These are phyloP conservation scores for Penicillium fuscoglaucum DNA, from an alignment of 2,329 filamentous ascomycete species.

Conservation along the genomic window DNA sequence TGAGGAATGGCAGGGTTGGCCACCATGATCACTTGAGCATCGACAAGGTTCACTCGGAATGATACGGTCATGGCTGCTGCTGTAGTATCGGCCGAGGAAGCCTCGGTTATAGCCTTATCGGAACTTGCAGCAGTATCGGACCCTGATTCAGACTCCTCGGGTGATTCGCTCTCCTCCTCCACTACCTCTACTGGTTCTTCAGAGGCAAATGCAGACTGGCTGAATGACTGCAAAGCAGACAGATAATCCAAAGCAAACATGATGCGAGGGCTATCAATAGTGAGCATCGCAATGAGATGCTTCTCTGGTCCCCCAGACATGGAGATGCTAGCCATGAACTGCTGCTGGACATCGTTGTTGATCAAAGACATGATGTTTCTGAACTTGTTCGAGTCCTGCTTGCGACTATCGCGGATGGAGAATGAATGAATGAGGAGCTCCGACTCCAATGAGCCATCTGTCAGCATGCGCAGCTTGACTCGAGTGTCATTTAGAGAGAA, in stretches of 20 bases:
- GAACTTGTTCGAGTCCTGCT: slow-evolving; percentile 88
- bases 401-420: slow-evolving; percentile 90
- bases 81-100: slow-evolving; percentile 34
- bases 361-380: slow-evolving; percentile 96
- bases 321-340: slow-evolving; percentile 96
- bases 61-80: slow-evolving; percentile 68
- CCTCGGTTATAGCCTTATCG: slow-evolving; percentile 25
- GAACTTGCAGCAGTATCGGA: slow-evolving; percentile 33
- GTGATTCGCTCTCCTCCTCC: slow-evolving; percentile 36
- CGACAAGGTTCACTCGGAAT: slow-evolving; percentile 89
- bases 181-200: slow-evolving; percentile 48
- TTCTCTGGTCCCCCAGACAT: slow-evolving; percentile 83
- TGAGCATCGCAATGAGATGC: slow-evolving; percentile 85
- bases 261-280: slow-evolving; percentile 88
- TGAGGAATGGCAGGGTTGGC: slow-evolving; percentile 87
- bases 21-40: slow-evolving; percentile 94
- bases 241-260: slow-evolving; percentile 97
- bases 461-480: slow-evolving; percentile 89
- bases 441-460: slow-evolving; percentile 85
- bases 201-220: slow-evolving; percentile 65
- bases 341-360: slow-evolving; percentile 87
- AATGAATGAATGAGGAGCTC: slow-evolving; percentile 93
- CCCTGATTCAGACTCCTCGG: slow-evolving; percentile 39
- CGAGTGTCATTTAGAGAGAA: slow-evolving; percentile 93
- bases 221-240: slow-evolving; percentile 82